A percentile compares a stretch with the other conserved stretches of the same genome.
Conservation (phyloP, 2,329 filamentous ascomycete genomes). For the Cladophialophora psammophila region DNA sequence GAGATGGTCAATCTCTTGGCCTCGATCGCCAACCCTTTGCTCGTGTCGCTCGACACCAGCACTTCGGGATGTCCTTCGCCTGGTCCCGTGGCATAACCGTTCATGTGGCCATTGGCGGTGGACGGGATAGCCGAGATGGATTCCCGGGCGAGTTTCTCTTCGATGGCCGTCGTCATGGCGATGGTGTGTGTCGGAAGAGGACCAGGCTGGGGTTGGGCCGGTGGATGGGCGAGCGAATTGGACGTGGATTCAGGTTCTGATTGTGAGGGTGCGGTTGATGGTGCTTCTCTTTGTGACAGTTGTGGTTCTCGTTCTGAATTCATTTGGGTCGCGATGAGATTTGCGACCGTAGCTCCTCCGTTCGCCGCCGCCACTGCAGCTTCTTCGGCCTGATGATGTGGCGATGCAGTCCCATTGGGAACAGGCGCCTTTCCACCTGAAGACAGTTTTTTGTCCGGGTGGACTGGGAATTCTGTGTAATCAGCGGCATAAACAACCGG, state of each 20-base stretch:
- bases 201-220: conserved; percentile 36
- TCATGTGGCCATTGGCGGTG: conserved; percentile 33
- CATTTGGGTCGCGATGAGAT: conserved; percentile 25
- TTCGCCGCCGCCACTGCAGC: conserved; percentile 15
- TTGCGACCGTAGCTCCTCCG: conserved; percentile 25
- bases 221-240: conserved; percentile 20
- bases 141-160: conserved; percentile 28
- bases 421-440: not conserved
- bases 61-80: conserved; percentile 32
- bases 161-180: conserved; percentile 32
- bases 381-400: conserved; percentile 34
- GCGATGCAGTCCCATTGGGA: conserved; percentile 24
- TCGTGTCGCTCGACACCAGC: conserved; percentile 32
- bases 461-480: conserved; percentile 38
- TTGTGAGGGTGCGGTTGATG: conserved; percentile 3
- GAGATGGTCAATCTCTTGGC: conserved; percentile 33
- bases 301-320: conserved; percentile 15
- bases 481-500: conserved; percentile 39
- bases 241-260: conserved; percentile 2
- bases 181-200: conserved; percentile 29
- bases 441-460: conserved; percentile 33
- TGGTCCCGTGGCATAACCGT: conserved; percentile 22
- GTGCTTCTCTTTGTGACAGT: conserved; percentile 9
- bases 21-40: conserved; percentile 38
- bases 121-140: conserved; percentile 35